Conservation (phyloP, 176 grass and related monocot genomes). For the Phragmites australis region DNA sequence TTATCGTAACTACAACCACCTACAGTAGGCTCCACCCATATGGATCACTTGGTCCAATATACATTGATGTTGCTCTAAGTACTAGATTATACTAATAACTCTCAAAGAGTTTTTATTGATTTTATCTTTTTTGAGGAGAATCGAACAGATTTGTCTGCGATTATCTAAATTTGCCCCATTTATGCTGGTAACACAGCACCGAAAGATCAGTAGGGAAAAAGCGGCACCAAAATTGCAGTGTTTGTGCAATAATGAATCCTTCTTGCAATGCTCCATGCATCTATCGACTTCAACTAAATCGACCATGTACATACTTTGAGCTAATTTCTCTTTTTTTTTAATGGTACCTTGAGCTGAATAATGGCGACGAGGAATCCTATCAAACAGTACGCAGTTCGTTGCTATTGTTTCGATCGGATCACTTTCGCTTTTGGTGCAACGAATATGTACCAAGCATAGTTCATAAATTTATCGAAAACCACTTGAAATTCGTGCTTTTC, state of each 20-base stretch:
- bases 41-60: too few species aligned
- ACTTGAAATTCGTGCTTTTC: too few species aligned
- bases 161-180: constrained; percentile 3
- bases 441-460: neutral
- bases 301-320: neutral
- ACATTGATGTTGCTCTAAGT: too few species aligned
- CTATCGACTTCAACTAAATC: constrained; percentile 8
- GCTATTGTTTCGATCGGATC: neutral
- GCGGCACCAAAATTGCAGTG: constrained; percentile 19
- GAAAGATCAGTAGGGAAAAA: constrained; percentile 24
- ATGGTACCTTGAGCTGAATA: constrained; percentile 8
- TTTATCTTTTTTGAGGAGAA: too few species aligned
- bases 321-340: too few species aligned
- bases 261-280: neutral
- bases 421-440: neutral
- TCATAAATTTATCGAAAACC: too few species aligned
- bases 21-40: too few species aligned
- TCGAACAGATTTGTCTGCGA: neutral
- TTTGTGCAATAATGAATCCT: constrained; percentile 28
- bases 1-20: too few species aligned
- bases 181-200: neutral
- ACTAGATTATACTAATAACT: too few species aligned
- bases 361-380: neutral
- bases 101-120: too few species aligned
- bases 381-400: neutral